A percentile compares a stretch with the other conserved stretches of the same genome.
phyloP scores from a whole-genome alignment of 73 alveolate genomes.

The Symbiodinium pilosum region DNA sequence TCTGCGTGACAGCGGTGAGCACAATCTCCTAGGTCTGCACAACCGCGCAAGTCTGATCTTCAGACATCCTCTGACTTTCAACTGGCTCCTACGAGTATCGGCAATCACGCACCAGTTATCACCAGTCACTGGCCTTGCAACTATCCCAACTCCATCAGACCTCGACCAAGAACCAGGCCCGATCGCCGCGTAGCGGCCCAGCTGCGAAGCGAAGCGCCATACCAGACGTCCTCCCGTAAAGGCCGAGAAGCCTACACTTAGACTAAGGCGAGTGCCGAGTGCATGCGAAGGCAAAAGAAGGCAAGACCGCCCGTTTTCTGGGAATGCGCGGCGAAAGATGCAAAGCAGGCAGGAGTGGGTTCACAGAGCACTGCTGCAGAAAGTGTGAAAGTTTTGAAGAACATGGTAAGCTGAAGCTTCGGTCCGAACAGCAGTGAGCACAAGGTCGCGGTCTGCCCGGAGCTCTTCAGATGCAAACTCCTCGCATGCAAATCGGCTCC shows the following conservation, averaged over 20 bases:
- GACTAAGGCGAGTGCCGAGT: no score
- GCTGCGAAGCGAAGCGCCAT: slow-evolving; percentile 9
- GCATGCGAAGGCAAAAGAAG: no score
- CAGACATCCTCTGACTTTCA: no score
- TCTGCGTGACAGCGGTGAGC: slow-evolving; percentile 24
- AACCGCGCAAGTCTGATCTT: no score
- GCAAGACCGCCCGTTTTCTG: no score
- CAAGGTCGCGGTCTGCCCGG: background rate
- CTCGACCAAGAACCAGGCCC: background rate
- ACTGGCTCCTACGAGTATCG: no score
- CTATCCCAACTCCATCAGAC: no score
- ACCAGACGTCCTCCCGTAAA: slow-evolving; percentile 18
- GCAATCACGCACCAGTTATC: no score
- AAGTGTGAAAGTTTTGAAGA: background rate
- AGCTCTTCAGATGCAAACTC: slow-evolving; percentile 27
- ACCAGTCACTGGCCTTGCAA: no score
- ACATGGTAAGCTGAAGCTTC: background rate
- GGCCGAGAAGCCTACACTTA: no score
- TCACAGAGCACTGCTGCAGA: background rate
- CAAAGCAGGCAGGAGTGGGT: no score
- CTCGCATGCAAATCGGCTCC: background rate
- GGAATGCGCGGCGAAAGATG: no score
- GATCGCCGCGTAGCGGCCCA: slow-evolving; percentile 5
- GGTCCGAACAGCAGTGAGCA: background rate
- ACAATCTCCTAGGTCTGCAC: background rate